phyloP scores from a whole-genome alignment of 768 basidiomycete species.

The Pleurotus salmoneostramineus region DNA sequence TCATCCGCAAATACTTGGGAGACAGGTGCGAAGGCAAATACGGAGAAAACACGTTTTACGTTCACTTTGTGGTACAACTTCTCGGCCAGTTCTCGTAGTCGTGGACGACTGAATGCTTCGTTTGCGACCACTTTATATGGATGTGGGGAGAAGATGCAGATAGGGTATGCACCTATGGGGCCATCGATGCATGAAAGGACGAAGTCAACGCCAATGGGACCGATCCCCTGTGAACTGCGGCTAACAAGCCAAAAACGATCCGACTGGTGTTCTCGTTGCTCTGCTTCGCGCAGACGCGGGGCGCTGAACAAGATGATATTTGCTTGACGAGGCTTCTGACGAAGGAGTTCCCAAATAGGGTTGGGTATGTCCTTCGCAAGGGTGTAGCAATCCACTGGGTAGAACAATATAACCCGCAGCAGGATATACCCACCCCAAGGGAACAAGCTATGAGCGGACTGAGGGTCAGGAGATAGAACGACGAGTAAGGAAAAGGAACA shows the following conservation, averaged over 20 bases:
- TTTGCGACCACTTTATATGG: conserved; percentile 25
- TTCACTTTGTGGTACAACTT: conserved; percentile 26
- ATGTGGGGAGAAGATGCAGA: conserved; percentile 42
- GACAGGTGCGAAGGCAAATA: conserved; percentile 39
- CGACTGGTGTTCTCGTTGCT: background rate
- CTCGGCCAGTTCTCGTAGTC: conserved; percentile 28
- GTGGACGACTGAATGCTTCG: conserved; percentile 19
- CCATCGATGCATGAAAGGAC: conserved; percentile 45
- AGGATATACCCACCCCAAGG: too few relatives aligned
- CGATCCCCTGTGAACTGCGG: conserved; percentile 13
- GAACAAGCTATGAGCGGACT: too few relatives aligned
- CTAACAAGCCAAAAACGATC: conserved; percentile 30
- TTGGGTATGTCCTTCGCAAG: conserved; percentile 26
- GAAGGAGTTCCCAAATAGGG: conserved; percentile 24
- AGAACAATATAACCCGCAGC: too few relatives aligned
- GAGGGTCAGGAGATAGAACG: too few relatives aligned
- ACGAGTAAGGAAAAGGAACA: too few relatives aligned
- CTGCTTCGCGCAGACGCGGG: conserved; percentile 8
- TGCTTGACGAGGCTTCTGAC: conserved; percentile 19
- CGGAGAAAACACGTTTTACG: conserved; percentile 38
- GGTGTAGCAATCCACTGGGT: background rate
- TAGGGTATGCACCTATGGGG: conserved; percentile 40
- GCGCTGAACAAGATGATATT: conserved; percentile 20
- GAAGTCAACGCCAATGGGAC: conserved; percentile 25
- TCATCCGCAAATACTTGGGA: conserved; percentile 30